These are phyloP conservation scores for Claviceps sp. DNA, from an alignment of 2,329 filamentous ascomycete genomes.

Conservation along the genomic window DNA sequence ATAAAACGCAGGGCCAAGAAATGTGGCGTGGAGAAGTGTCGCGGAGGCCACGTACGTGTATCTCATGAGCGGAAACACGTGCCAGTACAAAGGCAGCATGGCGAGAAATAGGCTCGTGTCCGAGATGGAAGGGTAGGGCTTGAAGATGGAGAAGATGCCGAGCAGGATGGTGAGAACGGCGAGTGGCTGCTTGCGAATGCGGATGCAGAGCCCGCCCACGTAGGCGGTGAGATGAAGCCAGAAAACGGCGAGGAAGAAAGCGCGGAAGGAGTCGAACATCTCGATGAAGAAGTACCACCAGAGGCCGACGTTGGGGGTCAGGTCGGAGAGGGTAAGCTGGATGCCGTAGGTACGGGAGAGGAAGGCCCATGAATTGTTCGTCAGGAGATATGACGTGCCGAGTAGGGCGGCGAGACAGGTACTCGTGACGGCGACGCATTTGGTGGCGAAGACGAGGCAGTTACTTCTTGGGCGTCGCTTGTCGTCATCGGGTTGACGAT, in stretches of 20 bases:
- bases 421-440: slow-evolving; percentile 38
- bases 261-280: slow-evolving; percentile 96
- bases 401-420: slow-evolving; percentile 50
- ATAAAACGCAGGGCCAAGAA: slow-evolving; percentile 90
- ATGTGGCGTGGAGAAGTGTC: slow-evolving; percentile 72
- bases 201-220: slow-evolving; percentile 71
- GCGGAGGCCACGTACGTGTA: slow-evolving; percentile 82
- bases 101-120: slow-evolving; percentile 80
- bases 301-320: slow-evolving; percentile 87
- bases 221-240: slow-evolving; percentile 92
- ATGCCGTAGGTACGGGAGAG: slow-evolving; percentile 82
- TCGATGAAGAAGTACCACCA: slow-evolving; percentile 99
- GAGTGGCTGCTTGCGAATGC: slow-evolving; percentile 72
- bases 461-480: slow-evolving; percentile 22
- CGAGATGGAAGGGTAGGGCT: slow-evolving; percentile 87
- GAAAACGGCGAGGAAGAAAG: slow-evolving; percentile 95
- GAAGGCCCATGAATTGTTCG: slow-evolving; percentile 75
- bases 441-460: slow-evolving; percentile 35
- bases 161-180: slow-evolving; percentile 75
- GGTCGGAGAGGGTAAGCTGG: slow-evolving; percentile 77
- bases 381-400: slow-evolving; percentile 57
- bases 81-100: slow-evolving; percentile 73
- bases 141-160: slow-evolving; percentile 88
- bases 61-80: slow-evolving; percentile 84
- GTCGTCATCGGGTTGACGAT: slow-evolving; percentile 32